phyloP scores from a whole-genome alignment of 495 filamentous ascomycete species.

The Hypomontagnella monticulosa region DNA sequence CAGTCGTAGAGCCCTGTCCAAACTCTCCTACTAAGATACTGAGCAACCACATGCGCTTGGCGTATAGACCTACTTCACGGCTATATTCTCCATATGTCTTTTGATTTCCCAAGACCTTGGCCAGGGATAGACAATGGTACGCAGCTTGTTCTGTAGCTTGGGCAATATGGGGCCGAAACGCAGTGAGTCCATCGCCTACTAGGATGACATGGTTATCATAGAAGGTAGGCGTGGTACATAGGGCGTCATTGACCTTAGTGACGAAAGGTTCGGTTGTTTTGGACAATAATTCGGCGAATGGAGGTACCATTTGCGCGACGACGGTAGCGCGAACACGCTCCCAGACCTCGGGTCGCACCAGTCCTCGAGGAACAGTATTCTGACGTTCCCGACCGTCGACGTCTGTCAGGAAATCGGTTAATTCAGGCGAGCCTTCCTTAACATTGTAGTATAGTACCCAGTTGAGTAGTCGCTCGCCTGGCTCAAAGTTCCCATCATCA shows the following conservation, averaged over 20 bases:
- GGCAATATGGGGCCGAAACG: conserved; percentile 60
- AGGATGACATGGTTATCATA: conserved; percentile 55
- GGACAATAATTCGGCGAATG: conserved; percentile 56
- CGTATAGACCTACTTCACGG: too few relatives aligned
- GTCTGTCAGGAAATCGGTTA: conserved; percentile 59
- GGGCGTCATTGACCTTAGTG: conserved; percentile 59
- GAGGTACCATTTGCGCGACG: conserved; percentile 50
- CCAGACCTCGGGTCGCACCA: conserved; percentile 51
- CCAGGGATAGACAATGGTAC: conserved; percentile 48
- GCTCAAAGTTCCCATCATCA: conserved; percentile 50
- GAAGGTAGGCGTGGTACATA: conserved; percentile 47
- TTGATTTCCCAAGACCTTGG: too few relatives aligned
- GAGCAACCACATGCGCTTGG: too few relatives aligned
- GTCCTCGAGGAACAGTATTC: conserved; percentile 57
- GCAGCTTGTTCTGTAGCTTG: conserved; percentile 58
- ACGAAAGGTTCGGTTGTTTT: conserved; percentile 57
- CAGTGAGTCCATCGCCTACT: conserved; percentile 61
- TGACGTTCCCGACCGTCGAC: conserved; percentile 48
- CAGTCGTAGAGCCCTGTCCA: too few relatives aligned
- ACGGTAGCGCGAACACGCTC: conserved; percentile 46
- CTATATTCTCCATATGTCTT: too few relatives aligned
- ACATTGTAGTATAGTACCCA: conserved; percentile 63
- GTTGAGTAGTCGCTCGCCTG: conserved; percentile 56
- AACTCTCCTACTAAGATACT: too few relatives aligned
- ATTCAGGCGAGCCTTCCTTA: conserved; percentile 46